Evolutionary conservation across 2,329 filamentous ascomycete genomes (phyloP).

Genomic region (Aspergillus pseudoviridinutans): DNA sequence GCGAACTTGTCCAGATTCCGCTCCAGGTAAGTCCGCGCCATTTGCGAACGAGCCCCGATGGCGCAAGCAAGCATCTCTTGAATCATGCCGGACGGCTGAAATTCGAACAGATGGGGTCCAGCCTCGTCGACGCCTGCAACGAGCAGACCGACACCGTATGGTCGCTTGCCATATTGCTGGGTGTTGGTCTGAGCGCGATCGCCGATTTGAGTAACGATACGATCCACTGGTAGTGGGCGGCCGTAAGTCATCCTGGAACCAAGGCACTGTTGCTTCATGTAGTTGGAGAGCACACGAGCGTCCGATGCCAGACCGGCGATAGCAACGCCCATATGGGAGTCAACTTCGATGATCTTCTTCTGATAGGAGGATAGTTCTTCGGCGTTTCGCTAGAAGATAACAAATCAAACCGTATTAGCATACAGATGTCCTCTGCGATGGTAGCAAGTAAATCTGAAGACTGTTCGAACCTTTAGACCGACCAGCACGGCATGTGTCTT

Average conservation of each 20-base stretch:
- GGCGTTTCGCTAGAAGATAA: constrained; percentile 72
- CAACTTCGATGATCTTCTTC: constrained; percentile 97
- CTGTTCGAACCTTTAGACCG: constrained; percentile 75
- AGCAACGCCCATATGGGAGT: constrained; percentile 91
- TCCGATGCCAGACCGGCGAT: constrained; percentile 97
- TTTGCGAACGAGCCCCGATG: constrained; percentile 93
- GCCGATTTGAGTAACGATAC: constrained; percentile 86
- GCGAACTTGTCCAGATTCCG: constrained; percentile 82
- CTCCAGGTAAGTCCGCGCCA: constrained; percentile 96
- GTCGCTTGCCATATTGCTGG: constrained; percentile 92
- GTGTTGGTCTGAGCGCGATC: constrained; percentile 98
- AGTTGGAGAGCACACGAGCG: constrained; percentile 98
- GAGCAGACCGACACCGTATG: constrained; percentile 90
- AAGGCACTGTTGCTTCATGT: constrained; percentile 99
- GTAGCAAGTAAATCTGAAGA: neutral
- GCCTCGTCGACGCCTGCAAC: constrained; percentile 91
- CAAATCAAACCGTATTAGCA: constrained; percentile 7
- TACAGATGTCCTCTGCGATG: neutral
- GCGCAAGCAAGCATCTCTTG: constrained; percentile 96
- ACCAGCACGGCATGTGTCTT: constrained; percentile 97
- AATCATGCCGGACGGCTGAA: constrained; percentile 92
- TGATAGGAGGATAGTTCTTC: constrained; percentile 99
- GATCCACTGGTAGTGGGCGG: constrained; percentile 83
- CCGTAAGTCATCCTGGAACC: constrained; percentile 93
- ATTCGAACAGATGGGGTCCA: constrained; percentile 95